Base-by-base conservation (phyloP, 768 basidiomycete genomes). In the Cystofilobasidium macerans region DNA sequence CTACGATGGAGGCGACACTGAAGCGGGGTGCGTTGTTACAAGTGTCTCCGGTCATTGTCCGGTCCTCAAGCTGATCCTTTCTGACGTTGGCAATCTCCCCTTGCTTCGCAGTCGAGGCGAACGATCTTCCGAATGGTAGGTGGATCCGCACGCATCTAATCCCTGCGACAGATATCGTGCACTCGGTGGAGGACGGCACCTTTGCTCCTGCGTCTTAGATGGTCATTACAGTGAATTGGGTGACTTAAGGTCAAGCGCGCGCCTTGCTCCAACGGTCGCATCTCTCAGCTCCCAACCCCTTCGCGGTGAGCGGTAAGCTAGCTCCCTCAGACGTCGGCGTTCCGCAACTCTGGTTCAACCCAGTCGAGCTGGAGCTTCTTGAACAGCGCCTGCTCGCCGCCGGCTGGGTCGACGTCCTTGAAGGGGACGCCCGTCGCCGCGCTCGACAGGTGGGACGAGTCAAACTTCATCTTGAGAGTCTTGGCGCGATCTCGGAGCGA, bases 381-480 rank as follows among this genome's bases (percentile, higher is more conserved):
- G 32, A 60, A 60, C 20, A 60, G 26, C 9, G 40, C 58, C 14
- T 20, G 9, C 30, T 60, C 58, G 28, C 58, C 58, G 6, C 16
- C 22, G 0, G 3, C 9, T 5, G 30, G 30, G 26, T 40, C 38
- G 40, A 11, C 16, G 35, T 28, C 28, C 3, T 30, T 13, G 4
- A 54, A 14, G 13, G 12, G 26, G 24, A 11, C 24, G 48, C 48
- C 30, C 7, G 60, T 33, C 48, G 33, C 11, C 54, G 22, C 24
- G n/a, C 13, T 33, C 11, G 8, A 36, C 61, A 90, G 81, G 57
- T 86, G 88, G 14, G 84, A 83, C 71, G 86, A 88, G 74, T 89
- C 87, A 67, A 91, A 91, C 73, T 87, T 89, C 72, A 87, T 73
- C 20, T 84, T 85, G 68, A 86, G 86, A 59, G 0, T 14, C 14